Conservation (phyloP, 441 rosid species). For the Heliophila coronopifolia region DNA sequence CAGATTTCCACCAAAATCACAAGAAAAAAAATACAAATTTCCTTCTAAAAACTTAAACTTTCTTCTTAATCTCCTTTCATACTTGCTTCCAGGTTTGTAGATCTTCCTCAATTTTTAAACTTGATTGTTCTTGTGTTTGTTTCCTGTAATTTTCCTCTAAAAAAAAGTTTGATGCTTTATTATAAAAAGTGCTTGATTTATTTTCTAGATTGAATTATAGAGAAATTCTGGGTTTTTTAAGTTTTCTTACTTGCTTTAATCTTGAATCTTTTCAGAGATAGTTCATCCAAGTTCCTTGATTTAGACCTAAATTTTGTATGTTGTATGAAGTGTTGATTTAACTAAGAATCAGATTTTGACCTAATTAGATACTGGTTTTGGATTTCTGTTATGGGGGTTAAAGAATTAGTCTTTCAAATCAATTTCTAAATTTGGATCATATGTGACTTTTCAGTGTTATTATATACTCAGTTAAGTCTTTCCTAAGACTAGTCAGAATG, state of each 20-base stretch:
- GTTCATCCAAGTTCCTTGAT: not conserved
- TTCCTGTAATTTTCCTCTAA: too few relatives aligned
- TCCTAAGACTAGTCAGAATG: too few relatives aligned
- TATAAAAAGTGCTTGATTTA: not conserved
- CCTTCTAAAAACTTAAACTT: conserved; percentile 6
- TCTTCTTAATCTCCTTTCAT: not conserved
- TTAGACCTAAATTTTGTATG: not conserved
- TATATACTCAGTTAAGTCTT: too few relatives aligned
- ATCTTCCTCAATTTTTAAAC: not conserved
- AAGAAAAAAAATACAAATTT: not conserved
- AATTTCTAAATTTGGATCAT: too few relatives aligned
- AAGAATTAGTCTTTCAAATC: too few relatives aligned
- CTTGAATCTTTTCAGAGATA: too few relatives aligned
- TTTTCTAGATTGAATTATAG: not conserved
- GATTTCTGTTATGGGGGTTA: too few relatives aligned
- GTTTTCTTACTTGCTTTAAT: too few relatives aligned
- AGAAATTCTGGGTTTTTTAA: not conserved
- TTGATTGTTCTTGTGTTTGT: not conserved
- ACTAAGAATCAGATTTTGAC: too few relatives aligned
- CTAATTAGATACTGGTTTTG: too few relatives aligned
- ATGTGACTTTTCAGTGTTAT: too few relatives aligned
- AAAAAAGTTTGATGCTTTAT: conserved; percentile 3
- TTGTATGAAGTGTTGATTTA: not conserved
- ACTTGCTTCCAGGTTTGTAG: conserved; percentile 14
- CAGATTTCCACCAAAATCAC: conserved; percentile 23